Evolutionary conservation across 2,329 filamentous ascomycete species (phyloP), one percentile per base, ranked within the genome.

Genomic region (Diaporthe vexans): DNA sequence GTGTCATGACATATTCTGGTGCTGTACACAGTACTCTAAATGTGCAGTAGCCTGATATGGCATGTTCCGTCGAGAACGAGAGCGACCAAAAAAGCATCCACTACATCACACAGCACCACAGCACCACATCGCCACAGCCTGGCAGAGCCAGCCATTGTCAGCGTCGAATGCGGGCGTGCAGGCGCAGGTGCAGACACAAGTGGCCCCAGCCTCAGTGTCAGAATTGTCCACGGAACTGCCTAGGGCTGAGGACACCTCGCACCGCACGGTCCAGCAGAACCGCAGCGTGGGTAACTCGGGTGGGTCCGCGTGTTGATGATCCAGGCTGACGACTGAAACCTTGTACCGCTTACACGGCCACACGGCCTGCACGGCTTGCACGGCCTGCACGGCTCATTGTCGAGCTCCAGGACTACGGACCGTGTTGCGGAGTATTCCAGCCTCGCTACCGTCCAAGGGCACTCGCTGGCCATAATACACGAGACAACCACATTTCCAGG

Each of bases 191-290:
- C 40, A 21, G 57, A 29, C 33, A 19, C 52, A 51, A 24, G 35
- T 24, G 29, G 24, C 21, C 21, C 43, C 24, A 40, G 35, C n/a
- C 67, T 40, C 67, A 70, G 26, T 24, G 51, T 21, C 37, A 21
- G 21, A 43, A 43, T 43, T 37, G n/a, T 10, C 26, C 24, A 48
- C 13, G 15, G 37, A 33, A 43, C 37, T 58, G 71, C 52, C 58
- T 73, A 69, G 72, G 72, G 72, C 72, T 73, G 72, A 73, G 56
- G 61, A 61, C 35, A 61, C 35, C 65, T 48, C 35, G 52, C 72
- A 68, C 65, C 63, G 72, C 72, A 73, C 65, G 72, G 72, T 71
- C 72, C 72, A 73, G 65, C 65, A 70, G 63, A 73, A 54, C 72
- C 72, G 43, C 33, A 73, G 72, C 57, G 72, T 73, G 63, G 72